Base-by-base conservation (phyloP, 495 filamentous ascomycete species). In the Amniculicola lignicola region DNA sequence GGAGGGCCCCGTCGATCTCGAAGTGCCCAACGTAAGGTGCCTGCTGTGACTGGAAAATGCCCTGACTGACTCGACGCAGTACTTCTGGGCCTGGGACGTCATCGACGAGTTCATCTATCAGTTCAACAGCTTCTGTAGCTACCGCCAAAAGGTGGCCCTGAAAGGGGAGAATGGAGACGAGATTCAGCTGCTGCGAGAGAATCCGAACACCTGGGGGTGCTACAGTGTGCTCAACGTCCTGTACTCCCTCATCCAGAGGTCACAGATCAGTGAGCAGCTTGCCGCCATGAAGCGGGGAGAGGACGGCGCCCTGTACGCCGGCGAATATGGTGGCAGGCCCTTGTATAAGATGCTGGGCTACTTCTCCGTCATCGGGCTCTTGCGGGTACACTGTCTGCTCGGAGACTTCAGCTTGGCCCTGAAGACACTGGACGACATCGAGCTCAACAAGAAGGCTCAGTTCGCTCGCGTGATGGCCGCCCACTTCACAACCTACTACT, bases 61-160 rank as follows among this genome's bases (percentile, higher is more conserved):
- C 16, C 22, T 31, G 28, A 22, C 35, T 33, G 56, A 54, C 11
- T n/a, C 53, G 40, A 22, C 1, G 31, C 73, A 98, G 93, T 91
- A 95, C 74, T 95, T 90, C 77, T 98, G 93, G 93, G 94, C 93
- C 15, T 98, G 94, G 93, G 93, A 98, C 75, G 94, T 96, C 55
- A 97, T 98, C 72, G 93, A 98, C 67, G 93, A 98, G 69, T 98
- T 98, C 76, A 97, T 98, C 74, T 98, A 98, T 79, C 93, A 98
- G 73, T 98, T 98, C 79, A 96, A 98, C 78, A 94, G 89, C 31
- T 98, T 97, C 78, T 97, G 90, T 72, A 86, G 88, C 47, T 95
- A 96, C 80, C 86, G 93, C 63, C 88, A 93, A 62, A 84, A 89
- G 29, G 82, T 96, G 55, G 93, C 93, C 53, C 82, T 89, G 65